phyloP scores from a whole-genome alignment of 768 basidiomycete species.

The Leucogyrophana mollusca region DNA sequence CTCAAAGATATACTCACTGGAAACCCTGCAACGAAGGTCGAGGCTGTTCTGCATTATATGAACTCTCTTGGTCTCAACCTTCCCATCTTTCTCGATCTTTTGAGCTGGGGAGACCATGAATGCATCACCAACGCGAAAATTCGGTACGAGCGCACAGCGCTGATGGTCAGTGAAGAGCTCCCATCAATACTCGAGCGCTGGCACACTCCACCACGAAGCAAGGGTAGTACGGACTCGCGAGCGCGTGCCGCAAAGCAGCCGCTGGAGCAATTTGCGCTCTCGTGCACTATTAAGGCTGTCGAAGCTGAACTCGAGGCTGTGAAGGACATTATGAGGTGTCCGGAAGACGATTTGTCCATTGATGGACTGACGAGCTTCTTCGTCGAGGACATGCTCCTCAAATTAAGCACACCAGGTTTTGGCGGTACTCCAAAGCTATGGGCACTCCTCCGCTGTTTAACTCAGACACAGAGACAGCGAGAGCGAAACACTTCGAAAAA shows the following conservation, averaged over 20 bases:
- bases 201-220: slow-evolving; percentile 21
- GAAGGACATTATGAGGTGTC: neutral
- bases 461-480: slow-evolving; percentile 8
- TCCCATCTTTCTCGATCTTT: slow-evolving; percentile 28
- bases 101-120: slow-evolving; percentile 29
- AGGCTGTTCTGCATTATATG: slow-evolving; percentile 8
- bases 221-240: slow-evolving; percentile 5
- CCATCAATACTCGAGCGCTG: slow-evolving; percentile 24
- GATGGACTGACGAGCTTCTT: neutral
- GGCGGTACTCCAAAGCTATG: slow-evolving; percentile 13
- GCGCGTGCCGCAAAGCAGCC: slow-evolving; percentile 13
- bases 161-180: slow-evolving; percentile 23
- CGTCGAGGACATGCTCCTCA: slow-evolving; percentile 3
- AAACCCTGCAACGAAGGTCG: neutral
- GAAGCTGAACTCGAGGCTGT: slow-evolving; percentile 15
- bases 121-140: slow-evolving; percentile 23
- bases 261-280: slow-evolving; percentile 21
- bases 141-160: slow-evolving; percentile 13
- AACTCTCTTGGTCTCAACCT: slow-evolving; percentile 15
- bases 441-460: slow-evolving; percentile 7
- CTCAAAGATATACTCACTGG: neutral
- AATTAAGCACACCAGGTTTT: slow-evolving; percentile 5
- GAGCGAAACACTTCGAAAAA: slow-evolving; percentile 14
- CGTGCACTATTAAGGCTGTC: slow-evolving; percentile 10
- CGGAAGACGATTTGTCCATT: slow-evolving; percentile 2